phyloP scores from a whole-genome alignment of 495 filamentous ascomycete species.

The Penicillium fimorum region DNA sequence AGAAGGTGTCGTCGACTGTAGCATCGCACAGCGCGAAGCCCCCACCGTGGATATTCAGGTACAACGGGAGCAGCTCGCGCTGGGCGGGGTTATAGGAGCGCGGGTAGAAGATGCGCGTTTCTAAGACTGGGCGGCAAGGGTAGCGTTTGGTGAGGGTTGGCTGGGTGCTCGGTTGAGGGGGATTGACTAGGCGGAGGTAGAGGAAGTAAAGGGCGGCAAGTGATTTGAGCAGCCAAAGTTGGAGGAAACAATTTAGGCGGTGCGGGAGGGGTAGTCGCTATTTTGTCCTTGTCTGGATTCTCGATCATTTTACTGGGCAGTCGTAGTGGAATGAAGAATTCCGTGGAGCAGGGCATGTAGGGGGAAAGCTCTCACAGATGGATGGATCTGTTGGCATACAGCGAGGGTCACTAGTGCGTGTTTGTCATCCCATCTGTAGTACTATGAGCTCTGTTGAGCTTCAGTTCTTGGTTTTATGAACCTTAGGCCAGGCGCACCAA shows the following conservation, averaged over 20 bases:
- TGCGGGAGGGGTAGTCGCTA: conserved; percentile 14
- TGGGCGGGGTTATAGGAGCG: conserved; percentile 25
- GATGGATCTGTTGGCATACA: neutral
- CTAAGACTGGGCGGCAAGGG: conserved; percentile 28
- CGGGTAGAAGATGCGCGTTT: conserved; percentile 37
- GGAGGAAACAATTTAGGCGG: conserved; percentile 27
- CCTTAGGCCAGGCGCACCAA: neutral
- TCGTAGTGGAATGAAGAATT: neutral
- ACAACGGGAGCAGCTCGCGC: conserved; percentile 27
- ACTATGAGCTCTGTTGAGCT: neutral
- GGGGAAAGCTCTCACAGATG: neutral
- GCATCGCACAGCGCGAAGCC: conserved; percentile 33
- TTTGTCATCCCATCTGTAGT: neutral
- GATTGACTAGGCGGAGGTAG: conserved; percentile 13
- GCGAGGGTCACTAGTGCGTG: neutral
- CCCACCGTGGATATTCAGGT: conserved; percentile 41
- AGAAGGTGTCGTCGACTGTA: conserved; percentile 32
- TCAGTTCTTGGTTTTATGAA: neutral
- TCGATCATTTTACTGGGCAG: neutral
- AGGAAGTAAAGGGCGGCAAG: conserved; percentile 20
- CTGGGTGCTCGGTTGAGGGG: conserved; percentile 10
- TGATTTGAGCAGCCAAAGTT: conserved; percentile 21
- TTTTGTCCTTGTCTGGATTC: neutral
- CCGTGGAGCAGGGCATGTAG: neutral
- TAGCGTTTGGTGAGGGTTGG: conserved; percentile 37